Evolutionary conservation across 169 alveolate species (phyloP).

Genomic region (Plasmodium gonderi): DNA sequence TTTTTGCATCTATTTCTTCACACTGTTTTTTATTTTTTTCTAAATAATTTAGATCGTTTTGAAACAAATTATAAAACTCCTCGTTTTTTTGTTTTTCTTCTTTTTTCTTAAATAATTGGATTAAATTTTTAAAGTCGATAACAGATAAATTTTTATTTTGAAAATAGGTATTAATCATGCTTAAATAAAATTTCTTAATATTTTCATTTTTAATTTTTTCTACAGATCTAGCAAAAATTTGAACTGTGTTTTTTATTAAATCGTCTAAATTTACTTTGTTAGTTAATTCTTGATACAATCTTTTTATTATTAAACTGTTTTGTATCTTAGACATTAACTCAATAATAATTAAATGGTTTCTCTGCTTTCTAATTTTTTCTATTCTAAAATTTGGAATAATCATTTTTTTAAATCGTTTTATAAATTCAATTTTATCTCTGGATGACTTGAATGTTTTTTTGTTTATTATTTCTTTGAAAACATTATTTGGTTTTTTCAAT

Average conservation of each 20-base stretch:
- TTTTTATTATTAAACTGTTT: conserved; percentile 58
- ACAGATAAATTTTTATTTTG: conserved; percentile 10
- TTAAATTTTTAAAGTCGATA: conserved; percentile 29
- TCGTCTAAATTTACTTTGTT: conserved; percentile 38
- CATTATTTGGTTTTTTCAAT: conserved; percentile 39
- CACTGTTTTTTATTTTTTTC: conserved; percentile 60
- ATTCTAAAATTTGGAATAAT: conserved; percentile 61
- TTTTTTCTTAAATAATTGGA: conserved; percentile 51
- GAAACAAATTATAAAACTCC: conserved; percentile 47
- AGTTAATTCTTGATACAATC: conserved; percentile 48
- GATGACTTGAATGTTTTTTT: conserved; percentile 60
- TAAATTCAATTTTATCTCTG: conserved; percentile 51
- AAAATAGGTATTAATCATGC: conserved; percentile 29
- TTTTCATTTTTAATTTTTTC: conserved; percentile 39
- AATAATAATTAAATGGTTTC: conserved; percentile 55
- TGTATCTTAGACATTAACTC: conserved; percentile 66
- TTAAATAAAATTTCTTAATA: conserved; percentile 24
- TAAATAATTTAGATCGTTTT: conserved; percentile 53
- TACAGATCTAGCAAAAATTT: neutral
- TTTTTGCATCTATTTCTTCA: conserved; percentile 63
- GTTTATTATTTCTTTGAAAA: conserved; percentile 46
- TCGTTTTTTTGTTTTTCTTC: conserved; percentile 44
- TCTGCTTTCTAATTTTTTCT: conserved; percentile 60
- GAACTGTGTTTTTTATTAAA: conserved; percentile 17
- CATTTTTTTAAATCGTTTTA: conserved; percentile 56